Conservation (phyloP, 2,329 filamentous ascomycete species). For the Fusarium virguliforme region DNA sequence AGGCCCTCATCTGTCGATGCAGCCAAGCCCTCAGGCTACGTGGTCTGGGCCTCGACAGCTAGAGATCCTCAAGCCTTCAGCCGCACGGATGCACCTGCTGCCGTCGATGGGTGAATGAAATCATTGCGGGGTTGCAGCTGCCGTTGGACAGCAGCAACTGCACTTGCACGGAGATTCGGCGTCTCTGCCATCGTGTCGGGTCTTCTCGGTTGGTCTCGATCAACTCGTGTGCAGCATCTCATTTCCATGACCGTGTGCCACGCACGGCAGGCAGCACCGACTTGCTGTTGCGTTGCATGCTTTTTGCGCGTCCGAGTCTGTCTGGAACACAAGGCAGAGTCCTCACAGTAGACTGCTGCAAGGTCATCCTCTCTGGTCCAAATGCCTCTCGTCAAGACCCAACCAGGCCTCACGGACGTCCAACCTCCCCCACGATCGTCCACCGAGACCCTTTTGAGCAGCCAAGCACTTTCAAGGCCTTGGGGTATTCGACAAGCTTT, state of each 20-base stretch:
- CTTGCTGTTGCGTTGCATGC: conserved; percentile 10
- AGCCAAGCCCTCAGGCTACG: conserved; percentile 33
- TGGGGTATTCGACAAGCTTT: conserved; percentile 31
- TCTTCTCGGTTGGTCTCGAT: conserved; percentile 39
- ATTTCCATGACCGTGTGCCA: conserved; percentile 1
- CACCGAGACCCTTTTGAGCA: conserved; percentile 10
- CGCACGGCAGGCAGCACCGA: conserved; percentile 5
- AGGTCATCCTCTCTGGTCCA: conserved; percentile 11
- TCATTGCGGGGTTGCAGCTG: conserved; percentile 29
- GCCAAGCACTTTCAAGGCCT: conserved; percentile 34
- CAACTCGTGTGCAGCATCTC: conserved; percentile 21
- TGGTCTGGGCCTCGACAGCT: conserved; percentile 16
- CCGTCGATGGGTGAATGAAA: conserved; percentile 15
- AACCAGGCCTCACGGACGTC: neutral
- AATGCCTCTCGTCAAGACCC: conserved; percentile 5
- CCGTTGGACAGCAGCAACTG: neutral
- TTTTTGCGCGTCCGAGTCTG: neutral
- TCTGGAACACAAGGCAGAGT: conserved; percentile 16
- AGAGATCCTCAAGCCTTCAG: conserved; percentile 27
- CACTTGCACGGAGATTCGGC: conserved; percentile 35
- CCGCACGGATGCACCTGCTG: conserved; percentile 14
- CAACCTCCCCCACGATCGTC: neutral
- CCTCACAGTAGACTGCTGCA: conserved; percentile 12
- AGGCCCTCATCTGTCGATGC: conserved; percentile 19
- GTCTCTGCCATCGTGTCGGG: conserved; percentile 33